Base-by-base conservation (phyloP, 1,284 basidiomycete genomes). In the Chondrostereum purpureum region DNA sequence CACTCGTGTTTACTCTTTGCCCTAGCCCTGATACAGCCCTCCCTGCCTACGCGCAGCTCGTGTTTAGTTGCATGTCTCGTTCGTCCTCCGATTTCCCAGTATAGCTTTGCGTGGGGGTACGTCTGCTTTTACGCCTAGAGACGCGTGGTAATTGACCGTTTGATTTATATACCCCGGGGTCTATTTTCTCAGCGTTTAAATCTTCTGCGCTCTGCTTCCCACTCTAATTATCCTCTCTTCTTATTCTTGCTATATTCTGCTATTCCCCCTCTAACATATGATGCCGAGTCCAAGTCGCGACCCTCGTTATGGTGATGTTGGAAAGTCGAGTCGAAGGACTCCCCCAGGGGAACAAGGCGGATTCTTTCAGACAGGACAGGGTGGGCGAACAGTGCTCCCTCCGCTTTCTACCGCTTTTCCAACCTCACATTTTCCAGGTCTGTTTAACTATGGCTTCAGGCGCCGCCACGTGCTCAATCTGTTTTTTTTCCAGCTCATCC, bases 401-500 rank as follows among this genome's bases (percentile, higher is more conserved):
- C 81, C 85, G 77, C 73, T 88, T 77, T 77, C 79, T 75, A 74
- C 80, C 69, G 77, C 78, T 57, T 83, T 86, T 80, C 83, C 83
- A 80, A 80, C 77, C 75, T 85, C 80, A 83, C 78, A 73, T 78
- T 82, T 81, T 81, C 76, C 84, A 87, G 84, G 84, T 87, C 77
- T 75, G 84, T 84, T 70, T 67, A 67, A 67, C 66, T 73, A 63
- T 65, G 66, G 70, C 64, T 72, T 65, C 64, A 63, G 57, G 31
- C 52, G 50, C 53, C 62, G 58, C 70, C 68, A 69, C 63, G 56
- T 65, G 67, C 75, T 78, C 75, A 78, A 75, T 67, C 64, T 65
- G 61, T 66, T 63, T 70, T 63, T n/a, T 67, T 58, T 69, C 66
- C 63, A 78, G 76, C 67, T 65, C 73, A 74, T 66, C n/a, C 69